Percentiles rank a stretch among this genome's conserved stretches.
phyloP scores from a whole-genome alignment of 345 rosid species.

The Populus alba region DNA sequence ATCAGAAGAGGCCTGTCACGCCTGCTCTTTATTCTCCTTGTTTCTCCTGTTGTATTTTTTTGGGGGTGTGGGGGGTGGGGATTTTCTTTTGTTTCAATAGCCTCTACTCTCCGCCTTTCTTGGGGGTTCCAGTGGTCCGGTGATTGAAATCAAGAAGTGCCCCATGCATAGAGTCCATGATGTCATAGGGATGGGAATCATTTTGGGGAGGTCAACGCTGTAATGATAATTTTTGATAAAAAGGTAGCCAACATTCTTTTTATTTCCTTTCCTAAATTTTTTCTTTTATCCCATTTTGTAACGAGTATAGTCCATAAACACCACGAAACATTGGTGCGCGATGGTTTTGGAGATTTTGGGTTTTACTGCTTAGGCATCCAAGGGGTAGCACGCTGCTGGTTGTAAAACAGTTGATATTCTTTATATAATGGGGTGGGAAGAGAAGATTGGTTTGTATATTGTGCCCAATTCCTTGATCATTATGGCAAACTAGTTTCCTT shows the following conservation, averaged over 20 bases:
- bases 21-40: background rate
- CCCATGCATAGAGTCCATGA: background rate
- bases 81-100: background rate
- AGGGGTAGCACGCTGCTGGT: constrained; percentile 1
- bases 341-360: background rate
- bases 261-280: background rate
- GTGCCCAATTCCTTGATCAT: background rate
- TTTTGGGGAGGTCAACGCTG: constrained; percentile 9
- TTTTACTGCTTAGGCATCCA: background rate
- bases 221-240: constrained; percentile 18
- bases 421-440: constrained; percentile 8
- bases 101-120: background rate
- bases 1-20: constrained; percentile 9
- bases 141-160: background rate
- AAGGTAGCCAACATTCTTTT: constrained; percentile 12
- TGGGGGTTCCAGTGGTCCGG: background rate
- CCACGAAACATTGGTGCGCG: background rate
- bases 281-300: constrained; percentile 15
- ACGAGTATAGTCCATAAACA: background rate
- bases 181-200: constrained; percentile 2
- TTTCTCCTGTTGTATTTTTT: background rate
- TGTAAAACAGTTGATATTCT: constrained; percentile 19
- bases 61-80: background rate
- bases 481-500: background rate
- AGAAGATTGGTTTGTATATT: constrained; percentile 5